Base-by-base conservation (phyloP, 148 eudicot species). In the Polygonum maritimum region DNA sequence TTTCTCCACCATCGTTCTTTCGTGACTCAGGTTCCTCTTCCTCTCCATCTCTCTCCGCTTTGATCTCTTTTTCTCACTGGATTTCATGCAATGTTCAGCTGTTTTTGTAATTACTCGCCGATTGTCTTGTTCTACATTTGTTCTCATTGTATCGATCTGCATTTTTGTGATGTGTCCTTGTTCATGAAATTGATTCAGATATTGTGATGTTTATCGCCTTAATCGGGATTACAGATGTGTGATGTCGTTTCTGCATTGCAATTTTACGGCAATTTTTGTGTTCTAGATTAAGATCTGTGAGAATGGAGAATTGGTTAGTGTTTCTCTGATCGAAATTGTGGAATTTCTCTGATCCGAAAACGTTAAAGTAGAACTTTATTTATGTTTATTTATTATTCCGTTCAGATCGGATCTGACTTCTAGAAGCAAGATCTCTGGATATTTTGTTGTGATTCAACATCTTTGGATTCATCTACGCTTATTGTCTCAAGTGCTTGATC, bases 11-110 rank as follows among this genome's bases (percentile, higher is more conserved):
- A 67, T 7, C 39, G 7, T 63, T 63, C 39, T 63, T 33, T 22
- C 71, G 19, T 16, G 7, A 15, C 38, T 33, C 38, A 62, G 69
- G 69, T 62, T 62, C 69, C 11, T 67, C 44, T 26, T 31, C 31
- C 70, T 62, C 75, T 51, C 39, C 38, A 48, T 38, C 65, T 65
- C 36, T 48, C 33, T 48, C 55, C 33, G 16, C 47, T 57, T 13
- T 45, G 40, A 40, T 51, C 72, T 76, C 49, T 55, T 69, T 14
- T 15, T 21, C 19, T 38, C 71, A 67, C 36, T 67, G 19, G 71
- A 67, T 67, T 38, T 35, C 21, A 67, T 67, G 71, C 44, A 38
- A 67, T 67, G 71, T 67, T 67, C 71, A 38, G 44, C 71, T 67
- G 71, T 67, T 67, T 67, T 38, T 67, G 71, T 67, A 67, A 67